A percentile compares a stretch with the other conserved stretches of the same genome.
phyloP scores from a whole-genome alignment of 768 basidiomycete species.

The Leucosporidium scottii region DNA sequence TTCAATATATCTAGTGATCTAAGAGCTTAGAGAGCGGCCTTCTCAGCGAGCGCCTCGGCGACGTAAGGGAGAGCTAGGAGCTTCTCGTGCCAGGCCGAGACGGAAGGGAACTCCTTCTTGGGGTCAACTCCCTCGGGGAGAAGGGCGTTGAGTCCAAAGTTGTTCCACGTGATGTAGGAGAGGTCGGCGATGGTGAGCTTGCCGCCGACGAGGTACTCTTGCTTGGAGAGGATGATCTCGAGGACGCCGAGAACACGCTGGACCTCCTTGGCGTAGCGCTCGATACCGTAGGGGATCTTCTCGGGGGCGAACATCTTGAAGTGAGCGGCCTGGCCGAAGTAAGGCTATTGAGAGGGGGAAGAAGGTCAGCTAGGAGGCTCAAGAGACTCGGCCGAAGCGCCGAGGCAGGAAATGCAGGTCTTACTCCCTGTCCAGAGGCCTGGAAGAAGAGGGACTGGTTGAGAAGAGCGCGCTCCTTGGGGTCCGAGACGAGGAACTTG shows the following conservation, averaged over 20 bases:
- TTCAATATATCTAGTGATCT: no score
- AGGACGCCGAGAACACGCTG: conserved; percentile 32
- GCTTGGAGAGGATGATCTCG: conserved; percentile 27
- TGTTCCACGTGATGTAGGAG: conserved; percentile 29
- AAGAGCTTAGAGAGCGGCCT: neutral
- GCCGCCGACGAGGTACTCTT: conserved; percentile 27
- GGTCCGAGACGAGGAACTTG: conserved; percentile 23
- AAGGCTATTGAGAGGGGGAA: conserved; percentile 12
- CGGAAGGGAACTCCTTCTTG: conserved; percentile 15
- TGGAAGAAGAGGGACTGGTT: conserved; percentile 35
- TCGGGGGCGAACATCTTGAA: conserved; percentile 34
- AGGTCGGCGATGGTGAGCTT: conserved; percentile 35
- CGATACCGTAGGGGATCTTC: conserved; percentile 18
- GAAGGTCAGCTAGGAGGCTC: neutral
- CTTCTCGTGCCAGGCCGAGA: conserved; percentile 15
- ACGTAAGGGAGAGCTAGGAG: conserved; percentile 19
- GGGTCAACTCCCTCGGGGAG: conserved; percentile 26
- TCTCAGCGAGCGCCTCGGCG: conserved; percentile 4
- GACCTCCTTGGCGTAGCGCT: conserved; percentile 32
- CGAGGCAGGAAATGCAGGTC: neutral
- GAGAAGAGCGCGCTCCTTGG: conserved; percentile 19
- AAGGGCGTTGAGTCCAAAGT: conserved; percentile 22
- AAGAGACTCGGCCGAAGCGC: no score
- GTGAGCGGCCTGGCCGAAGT: conserved; percentile 32
- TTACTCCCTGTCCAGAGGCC: conserved; percentile 14